Evolutionary conservation across 2,329 filamentous ascomycete species (phyloP).

Genomic region (Alternaria gaisen): DNA sequence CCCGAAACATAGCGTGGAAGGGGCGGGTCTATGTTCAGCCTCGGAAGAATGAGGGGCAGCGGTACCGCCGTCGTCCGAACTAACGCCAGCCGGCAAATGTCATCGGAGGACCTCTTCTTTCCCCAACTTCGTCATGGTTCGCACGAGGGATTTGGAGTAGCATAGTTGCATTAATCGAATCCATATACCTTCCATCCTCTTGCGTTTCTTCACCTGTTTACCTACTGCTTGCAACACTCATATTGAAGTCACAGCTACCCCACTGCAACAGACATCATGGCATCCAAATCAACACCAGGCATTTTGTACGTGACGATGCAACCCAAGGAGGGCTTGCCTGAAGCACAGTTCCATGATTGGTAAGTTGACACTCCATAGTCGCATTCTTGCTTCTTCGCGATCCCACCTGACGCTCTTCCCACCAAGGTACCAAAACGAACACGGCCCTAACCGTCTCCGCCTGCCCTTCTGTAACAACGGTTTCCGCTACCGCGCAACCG

Average conservation of each 20-base stretch:
- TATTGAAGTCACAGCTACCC: constrained; percentile 6
- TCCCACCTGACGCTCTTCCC: constrained; percentile 45
- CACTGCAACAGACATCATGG: constrained; percentile 45
- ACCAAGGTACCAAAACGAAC: constrained; percentile 81
- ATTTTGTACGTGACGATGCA: constrained; percentile 90
- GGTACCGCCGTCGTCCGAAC: constrained; percentile 16
- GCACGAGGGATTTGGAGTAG: constrained; percentile 3
- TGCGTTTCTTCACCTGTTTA: background rate
- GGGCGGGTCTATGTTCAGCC: constrained; percentile 29
- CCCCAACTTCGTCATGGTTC: constrained; percentile 16
- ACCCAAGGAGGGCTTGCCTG: constrained; percentile 70
- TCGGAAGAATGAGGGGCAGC: constrained; percentile 38
- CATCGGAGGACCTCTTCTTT: constrained; percentile 37
- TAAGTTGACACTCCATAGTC: constrained; percentile 38
- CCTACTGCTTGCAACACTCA: background rate
- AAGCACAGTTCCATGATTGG: constrained; percentile 78
- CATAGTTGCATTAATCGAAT: constrained; percentile 8
- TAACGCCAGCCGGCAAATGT: constrained; percentile 42
- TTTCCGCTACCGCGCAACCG: constrained; percentile 77
- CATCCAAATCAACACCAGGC: constrained; percentile 62
- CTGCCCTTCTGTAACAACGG: constrained; percentile 79
- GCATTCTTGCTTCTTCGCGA: constrained; percentile 28
- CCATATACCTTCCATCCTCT: background rate
- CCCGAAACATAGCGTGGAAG: constrained; percentile 3
- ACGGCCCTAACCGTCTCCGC: constrained; percentile 81